Base-by-base conservation (phyloP, 768 basidiomycete species). In the Phanerodontia chrysosporium region DNA sequence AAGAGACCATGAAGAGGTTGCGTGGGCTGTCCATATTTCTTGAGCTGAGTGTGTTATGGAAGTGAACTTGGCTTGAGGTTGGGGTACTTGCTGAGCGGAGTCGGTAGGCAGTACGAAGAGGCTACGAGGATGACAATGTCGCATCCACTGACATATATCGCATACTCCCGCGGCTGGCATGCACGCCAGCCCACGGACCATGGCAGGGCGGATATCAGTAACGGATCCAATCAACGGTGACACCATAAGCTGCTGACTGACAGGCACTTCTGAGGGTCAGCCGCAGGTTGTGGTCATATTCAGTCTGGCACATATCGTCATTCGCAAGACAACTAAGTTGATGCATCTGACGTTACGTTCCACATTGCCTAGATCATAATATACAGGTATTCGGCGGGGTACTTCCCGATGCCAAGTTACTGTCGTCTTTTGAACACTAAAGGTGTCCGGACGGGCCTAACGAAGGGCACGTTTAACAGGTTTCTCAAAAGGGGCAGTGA, bases 371-470 rank as follows among this genome's bases (percentile, higher is more conserved):
- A 18, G 39, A 12, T 10, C 32, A 35, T 7, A 42, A 18, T 42
- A 42, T 42, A 42, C 39, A 10, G 39, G 4, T 42, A 42, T 18
- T 10, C 10, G 6, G 39, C 32, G 18, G 10, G 39, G 39, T 18
- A 12, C 39, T 4, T 42, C n/a, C n/a, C n/a, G n/a, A n/a, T n/a
- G n/a, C n/a, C n/a, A n/a, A 35, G 10, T 46, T 21, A 5, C 28
- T 30, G 30, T 18, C 59, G 28, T 29, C 51, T 55, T 22, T 29
- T 63, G 55, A 67, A 67, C 6, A 67, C 59, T 3, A 67, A 55
- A n/a, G 66, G 66, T 25, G 62, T 63, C 25, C 51, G 56, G 28
- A 57, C 44, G 10, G 66, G 66, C 16, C 66, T 67, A 30, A 18
- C 27, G 28, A 12, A 35, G 13, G 14, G 7, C 16, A 8, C 8